phyloP scores from a whole-genome alignment of 2,329 filamentous ascomycete species.

The Aspergillus jensenii region DNA sequence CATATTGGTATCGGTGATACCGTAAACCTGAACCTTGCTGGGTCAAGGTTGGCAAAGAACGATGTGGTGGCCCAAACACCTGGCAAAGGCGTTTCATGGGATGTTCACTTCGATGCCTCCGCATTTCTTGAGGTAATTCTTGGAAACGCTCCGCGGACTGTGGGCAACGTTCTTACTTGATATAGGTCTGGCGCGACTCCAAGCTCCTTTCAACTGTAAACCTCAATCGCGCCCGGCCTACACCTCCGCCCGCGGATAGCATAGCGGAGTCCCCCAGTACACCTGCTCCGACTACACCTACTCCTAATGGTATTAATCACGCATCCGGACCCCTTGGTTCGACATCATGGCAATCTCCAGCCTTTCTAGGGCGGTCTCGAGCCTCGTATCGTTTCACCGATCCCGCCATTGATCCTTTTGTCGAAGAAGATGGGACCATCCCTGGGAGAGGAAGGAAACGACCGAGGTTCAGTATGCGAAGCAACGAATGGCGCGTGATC shows the following conservation, averaged over 20 bases:
- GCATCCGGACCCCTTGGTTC: slow-evolving; percentile 30
- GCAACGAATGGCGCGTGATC: slow-evolving; percentile 71
- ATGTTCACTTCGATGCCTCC: slow-evolving; percentile 49
- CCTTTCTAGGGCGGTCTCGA: slow-evolving; percentile 71
- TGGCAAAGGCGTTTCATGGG: slow-evolving; percentile 58
- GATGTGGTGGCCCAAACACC: slow-evolving; percentile 54
- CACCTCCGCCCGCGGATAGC: slow-evolving; percentile 21
- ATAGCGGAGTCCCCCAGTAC: slow-evolving; percentile 23
- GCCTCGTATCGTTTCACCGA: slow-evolving; percentile 68
- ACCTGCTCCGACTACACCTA: slow-evolving; percentile 26
- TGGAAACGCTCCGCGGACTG: neutral
- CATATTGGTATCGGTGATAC: slow-evolving; percentile 77
- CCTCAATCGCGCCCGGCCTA: slow-evolving; percentile 49
- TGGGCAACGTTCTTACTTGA: slow-evolving; percentile 2
- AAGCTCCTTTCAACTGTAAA: slow-evolving; percentile 42
- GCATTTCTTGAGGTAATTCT: slow-evolving; percentile 35
- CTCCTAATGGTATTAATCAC: slow-evolving; percentile 21
- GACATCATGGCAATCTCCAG: slow-evolving; percentile 71
- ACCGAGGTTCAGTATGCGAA: slow-evolving; percentile 66
- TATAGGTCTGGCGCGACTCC: slow-evolving; percentile 28
- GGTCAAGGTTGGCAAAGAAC: slow-evolving; percentile 63
- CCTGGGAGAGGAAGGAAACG: slow-evolving; percentile 66
- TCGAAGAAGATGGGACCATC: slow-evolving; percentile 64
- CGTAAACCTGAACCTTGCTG: slow-evolving; percentile 67
- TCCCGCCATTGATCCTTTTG: slow-evolving; percentile 64